These are phyloP conservation scores for Kalanchoe fedtschenkoi DNA, from an alignment of 164 flowering plant genomes.

Conservation along the genomic window DNA sequence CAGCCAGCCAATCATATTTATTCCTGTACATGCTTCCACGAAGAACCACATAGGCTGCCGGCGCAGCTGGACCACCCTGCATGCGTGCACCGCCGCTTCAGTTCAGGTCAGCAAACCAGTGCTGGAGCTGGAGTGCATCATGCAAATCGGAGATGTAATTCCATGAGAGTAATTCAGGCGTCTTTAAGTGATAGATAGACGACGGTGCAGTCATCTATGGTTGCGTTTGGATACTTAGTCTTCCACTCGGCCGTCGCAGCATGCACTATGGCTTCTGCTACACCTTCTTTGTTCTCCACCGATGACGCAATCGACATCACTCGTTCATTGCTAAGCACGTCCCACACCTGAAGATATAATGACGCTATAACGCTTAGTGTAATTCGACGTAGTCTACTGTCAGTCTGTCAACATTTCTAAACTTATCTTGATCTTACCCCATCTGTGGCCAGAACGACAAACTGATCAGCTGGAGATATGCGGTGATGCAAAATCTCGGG, in stretches of 20 bases:
- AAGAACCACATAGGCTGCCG: too few species aligned
- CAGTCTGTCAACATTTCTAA: not conserved
- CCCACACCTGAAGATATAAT: conserved; percentile 31
- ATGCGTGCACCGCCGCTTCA: too few species aligned
- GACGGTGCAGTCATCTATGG: conserved; percentile 60
- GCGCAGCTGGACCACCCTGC: too few species aligned
- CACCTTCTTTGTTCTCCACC: conserved; percentile 29
- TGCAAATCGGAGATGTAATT: too few species aligned
- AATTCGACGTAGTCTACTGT: not conserved
- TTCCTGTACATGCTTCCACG: too few species aligned
- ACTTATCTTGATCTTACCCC: too few species aligned
- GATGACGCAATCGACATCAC: conserved; percentile 46
- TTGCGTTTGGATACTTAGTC: conserved; percentile 42
- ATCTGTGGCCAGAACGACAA: conserved; percentile 70
- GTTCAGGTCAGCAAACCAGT: too few species aligned
- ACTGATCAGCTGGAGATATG: conserved; percentile 39
- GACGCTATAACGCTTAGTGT: not conserved
- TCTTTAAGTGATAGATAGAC: conserved; percentile 23
- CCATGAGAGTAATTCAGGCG: too few species aligned
- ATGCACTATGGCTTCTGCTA: conserved; percentile 56
- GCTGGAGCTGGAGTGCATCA: too few species aligned
- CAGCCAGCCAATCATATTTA: too few species aligned
- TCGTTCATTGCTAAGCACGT: conserved; percentile 55
- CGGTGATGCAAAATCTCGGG: conserved; percentile 50
- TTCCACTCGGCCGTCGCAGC: conserved; percentile 51